phyloP scores from a whole-genome alignment of 1,139 yeast genomes.

The Debaryomycetaceae sp. region DNA sequence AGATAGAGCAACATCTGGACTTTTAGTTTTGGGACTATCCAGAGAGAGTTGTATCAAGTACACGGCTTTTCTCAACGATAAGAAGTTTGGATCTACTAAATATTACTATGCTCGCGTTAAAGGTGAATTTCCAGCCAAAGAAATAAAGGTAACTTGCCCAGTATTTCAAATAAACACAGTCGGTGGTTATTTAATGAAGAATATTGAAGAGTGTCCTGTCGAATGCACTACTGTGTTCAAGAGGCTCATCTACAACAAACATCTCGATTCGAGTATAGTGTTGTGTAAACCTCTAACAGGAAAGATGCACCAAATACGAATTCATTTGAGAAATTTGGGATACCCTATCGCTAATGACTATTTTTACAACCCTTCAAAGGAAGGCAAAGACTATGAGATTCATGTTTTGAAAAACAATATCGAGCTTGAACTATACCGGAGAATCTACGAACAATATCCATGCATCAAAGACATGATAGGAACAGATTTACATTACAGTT shows the following conservation, averaged over 20 bases:
- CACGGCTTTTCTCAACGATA: slow-evolving; percentile 36
- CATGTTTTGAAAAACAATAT: slow-evolving; percentile 20
- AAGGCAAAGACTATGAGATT: slow-evolving; percentile 11
- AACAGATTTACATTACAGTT: not conserved
- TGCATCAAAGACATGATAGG: not conserved
- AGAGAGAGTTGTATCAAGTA: slow-evolving; percentile 40
- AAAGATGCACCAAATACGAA: slow-evolving; percentile 74
- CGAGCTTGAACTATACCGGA: slow-evolving; percentile 26
- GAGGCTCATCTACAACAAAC: slow-evolving; percentile 19
- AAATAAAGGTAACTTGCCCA: slow-evolving; percentile 28
- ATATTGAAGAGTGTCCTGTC: slow-evolving; percentile 22
- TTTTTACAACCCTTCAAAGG: slow-evolving; percentile 39
- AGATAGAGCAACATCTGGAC: slow-evolving; percentile 74
- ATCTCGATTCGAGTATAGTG: slow-evolving; percentile 51
- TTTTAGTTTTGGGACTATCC: slow-evolving; percentile 57
- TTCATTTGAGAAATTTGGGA: slow-evolving; percentile 64
- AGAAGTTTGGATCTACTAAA: slow-evolving; percentile 38
- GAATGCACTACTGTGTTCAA: slow-evolving; percentile 35
- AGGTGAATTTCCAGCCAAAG: slow-evolving; percentile 51
- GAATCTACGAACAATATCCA: slow-evolving; percentile 18
- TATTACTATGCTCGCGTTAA: slow-evolving; percentile 61
- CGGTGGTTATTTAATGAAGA: slow-evolving; percentile 33
- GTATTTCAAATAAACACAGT: slow-evolving; percentile 35
- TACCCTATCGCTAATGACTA: slow-evolving; percentile 70
- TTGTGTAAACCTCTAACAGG: slow-evolving; percentile 70